Conservation (phyloP, 2,329 filamentous ascomycete genomes). For the Triangularia setosa region DNA sequence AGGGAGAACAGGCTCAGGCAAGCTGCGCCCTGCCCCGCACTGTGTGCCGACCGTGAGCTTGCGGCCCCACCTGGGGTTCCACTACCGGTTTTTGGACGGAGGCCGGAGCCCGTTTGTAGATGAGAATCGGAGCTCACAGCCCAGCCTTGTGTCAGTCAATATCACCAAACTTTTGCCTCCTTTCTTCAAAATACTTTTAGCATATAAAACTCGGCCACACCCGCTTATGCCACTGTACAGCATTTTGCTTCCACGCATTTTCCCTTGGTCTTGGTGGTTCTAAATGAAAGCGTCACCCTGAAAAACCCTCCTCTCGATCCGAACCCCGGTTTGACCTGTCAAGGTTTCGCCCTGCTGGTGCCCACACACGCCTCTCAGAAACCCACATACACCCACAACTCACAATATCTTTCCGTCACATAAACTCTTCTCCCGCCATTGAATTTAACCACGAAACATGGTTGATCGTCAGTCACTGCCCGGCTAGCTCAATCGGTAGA, state of each 20-base stretch:
- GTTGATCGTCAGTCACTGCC: constrained; percentile 30
- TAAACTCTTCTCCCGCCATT: background rate
- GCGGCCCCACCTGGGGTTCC: background rate
- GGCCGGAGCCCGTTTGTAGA: background rate
- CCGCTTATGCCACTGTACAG: background rate
- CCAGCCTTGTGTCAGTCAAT: background rate
- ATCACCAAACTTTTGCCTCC: background rate
- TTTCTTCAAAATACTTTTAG: background rate
- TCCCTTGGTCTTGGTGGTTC: background rate
- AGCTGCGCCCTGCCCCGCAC: background rate
- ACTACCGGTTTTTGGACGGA: background rate
- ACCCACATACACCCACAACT: background rate
- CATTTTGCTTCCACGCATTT: background rate
- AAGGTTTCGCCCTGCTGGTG: background rate
- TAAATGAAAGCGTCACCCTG: background rate
- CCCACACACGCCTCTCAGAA: background rate
- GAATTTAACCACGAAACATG: background rate
- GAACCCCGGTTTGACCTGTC: background rate
- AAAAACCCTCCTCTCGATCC: background rate
- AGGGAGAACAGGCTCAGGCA: background rate
- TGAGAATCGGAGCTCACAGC: background rate
- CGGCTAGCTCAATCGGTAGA: constrained; percentile 66
- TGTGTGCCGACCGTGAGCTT: background rate
- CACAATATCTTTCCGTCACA: background rate
- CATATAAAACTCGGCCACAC: background rate